Conservation (phyloP, 192 early-diverging fungal species). For the Entomortierella chlamydospora region DNA sequence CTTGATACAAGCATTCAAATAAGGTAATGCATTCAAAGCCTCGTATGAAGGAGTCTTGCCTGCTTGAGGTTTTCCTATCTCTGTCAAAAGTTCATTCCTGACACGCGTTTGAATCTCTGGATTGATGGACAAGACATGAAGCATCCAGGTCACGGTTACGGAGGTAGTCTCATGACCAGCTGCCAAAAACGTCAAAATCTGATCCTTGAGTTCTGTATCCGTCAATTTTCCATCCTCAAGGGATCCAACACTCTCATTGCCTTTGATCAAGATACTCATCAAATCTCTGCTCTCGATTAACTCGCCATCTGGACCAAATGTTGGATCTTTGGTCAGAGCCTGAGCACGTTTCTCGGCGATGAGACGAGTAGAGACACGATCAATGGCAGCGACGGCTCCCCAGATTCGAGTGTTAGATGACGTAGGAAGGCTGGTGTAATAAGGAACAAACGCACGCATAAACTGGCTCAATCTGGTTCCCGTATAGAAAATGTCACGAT, state of each 20-base stretch:
- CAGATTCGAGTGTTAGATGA: constrained; percentile 19
- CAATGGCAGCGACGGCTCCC: constrained; percentile 30
- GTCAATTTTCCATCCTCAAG: constrained; percentile 55
- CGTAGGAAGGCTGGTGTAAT: constrained; percentile 26
- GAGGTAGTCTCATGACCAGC: constrained; percentile 72
- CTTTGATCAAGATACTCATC: constrained; percentile 56
- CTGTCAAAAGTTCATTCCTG: constrained; percentile 58
- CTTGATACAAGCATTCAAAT: constrained; percentile 64
- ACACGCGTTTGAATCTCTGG: constrained; percentile 57
- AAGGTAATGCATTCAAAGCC: constrained; percentile 58
- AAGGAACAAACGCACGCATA: constrained; percentile 42
- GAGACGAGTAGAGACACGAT: constrained; percentile 46
- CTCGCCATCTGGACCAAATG: not conserved
- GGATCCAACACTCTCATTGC: constrained; percentile 54
- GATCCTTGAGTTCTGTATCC: constrained; percentile 60
- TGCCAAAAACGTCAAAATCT: constrained; percentile 68
- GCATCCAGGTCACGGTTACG: constrained; percentile 60
- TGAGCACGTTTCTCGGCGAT: constrained; percentile 50
- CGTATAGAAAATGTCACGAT: constrained; percentile 48
- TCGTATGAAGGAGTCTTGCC: constrained; percentile 56
- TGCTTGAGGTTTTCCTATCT: constrained; percentile 43
- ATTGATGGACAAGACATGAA: constrained; percentile 61
- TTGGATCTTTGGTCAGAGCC: not conserved
- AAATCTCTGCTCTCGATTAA: constrained; percentile 46
- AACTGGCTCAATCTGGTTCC: constrained; percentile 14